Evolutionary conservation across 1,139 yeast species (phyloP).

Genomic region (Saccharomyces pastorianus): DNA sequence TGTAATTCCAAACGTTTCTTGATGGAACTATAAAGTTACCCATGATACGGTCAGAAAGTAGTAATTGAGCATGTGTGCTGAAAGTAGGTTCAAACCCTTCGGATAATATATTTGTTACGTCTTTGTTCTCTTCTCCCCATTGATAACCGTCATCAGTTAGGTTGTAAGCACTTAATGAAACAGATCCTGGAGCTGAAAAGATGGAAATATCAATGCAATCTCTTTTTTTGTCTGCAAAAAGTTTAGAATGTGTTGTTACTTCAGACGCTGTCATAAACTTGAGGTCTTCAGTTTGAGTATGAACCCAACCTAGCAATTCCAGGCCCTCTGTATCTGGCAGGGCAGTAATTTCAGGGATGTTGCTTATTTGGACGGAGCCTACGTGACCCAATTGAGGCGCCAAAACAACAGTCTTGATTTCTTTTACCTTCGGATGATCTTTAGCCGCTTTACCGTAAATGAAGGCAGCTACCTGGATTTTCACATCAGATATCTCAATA

Average conservation of each 20-base stretch:
- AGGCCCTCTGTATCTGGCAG: slow-evolving; percentile 37
- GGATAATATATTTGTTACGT: slow-evolving; percentile 39
- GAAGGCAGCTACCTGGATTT: slow-evolving; percentile 77
- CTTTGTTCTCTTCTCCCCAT: slow-evolving; percentile 71
- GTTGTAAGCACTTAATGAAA: slow-evolving; percentile 62
- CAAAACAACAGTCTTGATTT: slow-evolving; percentile 64
- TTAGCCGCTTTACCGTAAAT: slow-evolving; percentile 68
- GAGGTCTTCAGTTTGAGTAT: slow-evolving; percentile 62
- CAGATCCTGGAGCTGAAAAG: slow-evolving; percentile 76
- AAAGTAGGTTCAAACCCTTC: slow-evolving; percentile 56
- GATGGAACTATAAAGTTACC: slow-evolving; percentile 88
- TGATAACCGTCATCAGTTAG: slow-evolving; percentile 56
- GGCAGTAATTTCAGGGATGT: slow-evolving; percentile 37
- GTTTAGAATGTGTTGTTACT: slow-evolving; percentile 50
- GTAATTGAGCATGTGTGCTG: slow-evolving; percentile 58
- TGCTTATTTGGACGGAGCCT: slow-evolving; percentile 57
- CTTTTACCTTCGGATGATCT: slow-evolving; percentile 67
- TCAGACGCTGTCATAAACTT: slow-evolving; percentile 63
- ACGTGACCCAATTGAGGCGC: slow-evolving; percentile 84
- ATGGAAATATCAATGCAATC: slow-evolving; percentile 54
- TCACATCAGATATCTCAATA: slow-evolving; percentile 70
- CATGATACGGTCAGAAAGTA: slow-evolving; percentile 64
- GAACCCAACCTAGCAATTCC: slow-evolving; percentile 73
- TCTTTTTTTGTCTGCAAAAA: slow-evolving; percentile 31
- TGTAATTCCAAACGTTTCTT: slow-evolving; percentile 81